phyloP scores from a whole-genome alignment of 2,329 filamentous ascomycete genomes.

The Ceratocystiopsis sp. region DNA sequence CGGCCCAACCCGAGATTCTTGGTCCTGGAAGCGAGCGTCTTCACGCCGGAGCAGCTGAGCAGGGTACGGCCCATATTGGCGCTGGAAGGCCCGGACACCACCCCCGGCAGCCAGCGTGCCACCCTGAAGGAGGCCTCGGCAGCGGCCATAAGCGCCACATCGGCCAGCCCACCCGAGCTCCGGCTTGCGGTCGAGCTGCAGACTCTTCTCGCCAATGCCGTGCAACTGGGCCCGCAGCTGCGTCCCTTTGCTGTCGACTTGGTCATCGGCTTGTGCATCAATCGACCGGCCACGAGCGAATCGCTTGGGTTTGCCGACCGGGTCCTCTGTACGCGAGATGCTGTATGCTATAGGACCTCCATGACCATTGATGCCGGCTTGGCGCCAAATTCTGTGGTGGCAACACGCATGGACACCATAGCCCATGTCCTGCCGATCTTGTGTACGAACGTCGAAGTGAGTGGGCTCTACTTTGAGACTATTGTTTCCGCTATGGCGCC shows the following conservation, averaged over 20 bases:
- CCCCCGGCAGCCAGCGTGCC: neutral
- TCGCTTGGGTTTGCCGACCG: conserved; percentile 7
- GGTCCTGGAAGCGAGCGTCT: conserved; percentile 8
- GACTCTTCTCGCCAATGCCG: conserved; percentile 5
- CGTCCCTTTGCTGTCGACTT: conserved; percentile 6
- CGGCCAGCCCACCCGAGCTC: conserved; percentile 3
- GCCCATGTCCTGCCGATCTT: conserved; percentile 6
- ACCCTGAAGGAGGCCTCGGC: conserved; percentile 8
- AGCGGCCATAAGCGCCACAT: conserved; percentile 6
- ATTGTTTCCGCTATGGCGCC: conserved; percentile 5
- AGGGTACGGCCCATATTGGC: conserved; percentile 8
- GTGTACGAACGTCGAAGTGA: conserved; percentile 2
- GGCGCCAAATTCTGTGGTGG: conserved; percentile 1
- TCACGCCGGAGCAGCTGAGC: conserved; percentile 7
- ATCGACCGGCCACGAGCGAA: conserved; percentile 3
- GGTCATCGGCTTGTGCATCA: conserved; percentile 8
- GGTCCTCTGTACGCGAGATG: conserved; percentile 5
- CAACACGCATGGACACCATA: conserved; percentile 8
- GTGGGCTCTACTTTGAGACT: conserved; percentile 2
- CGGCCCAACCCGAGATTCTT: conserved; percentile 10
- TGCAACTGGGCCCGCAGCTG: conserved; percentile 2
- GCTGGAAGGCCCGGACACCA: conserved; percentile 12
- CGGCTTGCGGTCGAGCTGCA: conserved; percentile 5
- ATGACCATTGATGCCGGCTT: conserved; percentile 4
- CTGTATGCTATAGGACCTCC: conserved; percentile 6